Evolutionary conservation across 225 moss, liverwort and hornwort species (phyloP).

Genomic region (Antitrichia curtipendula): DNA sequence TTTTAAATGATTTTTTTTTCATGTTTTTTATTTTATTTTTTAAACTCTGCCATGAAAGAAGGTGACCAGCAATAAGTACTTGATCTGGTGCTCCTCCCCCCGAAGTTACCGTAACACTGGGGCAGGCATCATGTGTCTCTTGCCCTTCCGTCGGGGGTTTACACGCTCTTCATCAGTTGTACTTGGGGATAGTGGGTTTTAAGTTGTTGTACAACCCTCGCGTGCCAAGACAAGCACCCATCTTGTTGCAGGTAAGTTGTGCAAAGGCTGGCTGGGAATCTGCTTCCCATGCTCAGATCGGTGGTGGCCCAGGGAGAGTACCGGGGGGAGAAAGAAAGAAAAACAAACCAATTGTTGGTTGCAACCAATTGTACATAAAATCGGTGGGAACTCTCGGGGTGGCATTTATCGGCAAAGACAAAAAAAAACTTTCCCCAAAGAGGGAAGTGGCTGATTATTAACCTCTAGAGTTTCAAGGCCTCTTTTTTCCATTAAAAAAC

Average conservation of each 20-base stretch:
- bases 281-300: constrained; percentile 4
- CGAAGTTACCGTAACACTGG: background rate
- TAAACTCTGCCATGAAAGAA: background rate
- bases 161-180: constrained; percentile 1
- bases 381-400: too few species aligned
- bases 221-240: background rate
- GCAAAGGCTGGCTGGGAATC: background rate
- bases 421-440: background rate
- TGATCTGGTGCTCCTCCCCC: background rate
- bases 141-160: background rate
- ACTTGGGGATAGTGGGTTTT: background rate
- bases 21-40: too few species aligned
- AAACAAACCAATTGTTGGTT: background rate
- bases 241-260: background rate
- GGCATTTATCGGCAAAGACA: background rate
- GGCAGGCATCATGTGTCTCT: constrained; percentile 1
- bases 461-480: too few species aligned
- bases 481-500: too few species aligned
- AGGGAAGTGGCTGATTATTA: too few species aligned
- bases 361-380: background rate
- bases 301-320: background rate
- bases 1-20: too few species aligned
- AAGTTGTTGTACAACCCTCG: background rate
- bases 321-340: background rate
- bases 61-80: background rate